Percentiles rank a stretch among this genome's conserved stretches.
These are phyloP conservation scores for Backusella psychrophila DNA, from an alignment of 192 early-diverging fungal species.

Conservation along the genomic window DNA sequence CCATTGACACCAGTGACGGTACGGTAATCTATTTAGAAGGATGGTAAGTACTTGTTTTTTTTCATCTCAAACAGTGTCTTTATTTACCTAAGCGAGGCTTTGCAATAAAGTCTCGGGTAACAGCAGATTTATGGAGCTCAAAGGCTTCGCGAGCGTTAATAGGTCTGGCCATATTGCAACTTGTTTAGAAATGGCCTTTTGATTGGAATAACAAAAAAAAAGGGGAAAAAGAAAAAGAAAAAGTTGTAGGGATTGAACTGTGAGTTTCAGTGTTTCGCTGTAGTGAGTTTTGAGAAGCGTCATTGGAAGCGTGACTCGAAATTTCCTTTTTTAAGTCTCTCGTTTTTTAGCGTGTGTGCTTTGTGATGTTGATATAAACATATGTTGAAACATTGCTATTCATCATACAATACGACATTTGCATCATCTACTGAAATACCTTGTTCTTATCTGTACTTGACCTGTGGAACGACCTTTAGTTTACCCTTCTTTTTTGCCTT, in stretches of 20 bases:
- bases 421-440: too few species aligned
- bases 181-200: background rate
- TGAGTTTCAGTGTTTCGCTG: background rate
- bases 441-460: too few species aligned
- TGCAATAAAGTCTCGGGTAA: slow-evolving; percentile 81
- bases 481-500: too few species aligned
- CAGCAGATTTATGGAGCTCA: slow-evolving; percentile 81
- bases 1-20: slow-evolving; percentile 99
- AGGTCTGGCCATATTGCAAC: slow-evolving; percentile 12
- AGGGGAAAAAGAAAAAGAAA: background rate
- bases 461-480: too few species aligned
- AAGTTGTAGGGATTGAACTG: background rate
- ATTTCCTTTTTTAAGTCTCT: background rate
- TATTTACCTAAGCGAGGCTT: slow-evolving; percentile 83
- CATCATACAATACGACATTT: too few species aligned
- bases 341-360: too few species aligned
- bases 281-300: background rate
- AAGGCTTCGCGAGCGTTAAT: slow-evolving; percentile 61
- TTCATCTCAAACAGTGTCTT: background rate
- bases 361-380: too few species aligned
- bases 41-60: background rate
- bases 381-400: too few species aligned
- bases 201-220: background rate
- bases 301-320: background rate
- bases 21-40: slow-evolving; percentile 77